Evolutionary conservation across 2,329 filamentous ascomycete genomes (phyloP), one percentile per base, ranked within the genome.

Genomic region (Penicillium occitanis): DNA sequence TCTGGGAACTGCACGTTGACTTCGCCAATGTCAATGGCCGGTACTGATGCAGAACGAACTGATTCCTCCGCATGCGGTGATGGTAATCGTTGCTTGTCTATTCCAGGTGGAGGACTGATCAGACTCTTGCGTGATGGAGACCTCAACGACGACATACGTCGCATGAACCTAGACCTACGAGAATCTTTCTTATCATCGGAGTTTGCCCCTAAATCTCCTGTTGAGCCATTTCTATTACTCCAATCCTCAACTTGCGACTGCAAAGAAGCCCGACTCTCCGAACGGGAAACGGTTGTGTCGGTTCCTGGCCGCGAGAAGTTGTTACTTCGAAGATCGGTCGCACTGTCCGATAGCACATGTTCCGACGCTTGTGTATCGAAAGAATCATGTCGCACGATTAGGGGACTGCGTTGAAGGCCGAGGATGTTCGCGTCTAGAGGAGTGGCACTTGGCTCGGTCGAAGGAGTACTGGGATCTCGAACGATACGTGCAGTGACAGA

Each of bases 1-100:
- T 98, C 94, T 0, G 95, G 95, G 76, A 99, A 97, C 76, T 99
- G 95, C 11, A 98, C 91, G 73, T 99, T 98, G 69, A 99, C 90
- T 73, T 97, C 92, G 59, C 93, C 92, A 77, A 96, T 86, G 68
- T 90, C 88, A 3, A 91, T 84, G 30, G 89, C 84, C 62, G 88
- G 81, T 42, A 79, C 80, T 60, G 69, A 71, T 66, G 69, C 72
- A 50, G 63, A 66, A 46, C 50, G 65, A 58, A 70, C 69, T 30
- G 69, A 58, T 61, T 76, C 74, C 69, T 77, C 75, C 30, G 37
- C 62, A 66, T 48, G 61, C 25, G 61, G 25, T 28, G 65, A 30
- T 37, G 40, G 50, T 46, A 58, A 8, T 6, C 37, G 46, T 50
- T 61, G 57, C n/a, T 62, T 67, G 46, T 67, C 66, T 64, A 53